Base-by-base conservation (phyloP, 1,284 basidiomycete genomes). In the Golubevia pallescens region DNA sequence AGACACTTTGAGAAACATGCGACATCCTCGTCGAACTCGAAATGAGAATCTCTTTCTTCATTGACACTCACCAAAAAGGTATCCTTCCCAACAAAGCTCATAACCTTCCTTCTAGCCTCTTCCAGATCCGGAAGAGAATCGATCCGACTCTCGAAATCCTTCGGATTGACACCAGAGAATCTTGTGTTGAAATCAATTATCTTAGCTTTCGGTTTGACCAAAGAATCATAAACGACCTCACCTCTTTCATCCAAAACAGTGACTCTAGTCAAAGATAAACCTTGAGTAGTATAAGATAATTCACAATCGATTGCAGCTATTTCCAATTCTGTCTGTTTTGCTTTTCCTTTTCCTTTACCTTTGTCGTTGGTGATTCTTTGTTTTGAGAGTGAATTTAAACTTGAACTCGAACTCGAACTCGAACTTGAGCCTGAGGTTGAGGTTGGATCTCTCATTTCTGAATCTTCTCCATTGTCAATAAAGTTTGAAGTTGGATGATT, bases 271-370 rank as follows among this genome's bases (percentile, higher is more conserved):
- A 84, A 58, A 8, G 71, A 73, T 62, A 82, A 69, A 2, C 81
- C 81, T 0, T 73, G 73, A 3, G 81, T 84, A 10, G 81, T 81
- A 62, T 78, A 84, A 48, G 70, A 68, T 67, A 84, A 65, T 64
- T 84, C 81, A 65, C 80, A 82, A 58, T 84, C 81, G 14, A 82
- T 63, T 2, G 81, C 80, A 1, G 75, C 76, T 14, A 82, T 71
- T 8, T 79, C 75, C 8, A 79, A 69, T 14, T 13, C 8, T 10
- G 42, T 13, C 28, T 28, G 28, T 14, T 10, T 34, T 24, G 23
- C 32, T 34, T 34, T 24, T 14, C 55, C 42, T 48, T 48, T 48
- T 13, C 42, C 42, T 16, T 48, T 48, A 14, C 32, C 55, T 19
- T 57, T 24, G 10, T n/a, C 55, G n/a, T 57, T 34, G 13, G 10